phyloP scores from a whole-genome alignment of 2,329 filamentous ascomycete species.

The Colletotrichum agaves region DNA sequence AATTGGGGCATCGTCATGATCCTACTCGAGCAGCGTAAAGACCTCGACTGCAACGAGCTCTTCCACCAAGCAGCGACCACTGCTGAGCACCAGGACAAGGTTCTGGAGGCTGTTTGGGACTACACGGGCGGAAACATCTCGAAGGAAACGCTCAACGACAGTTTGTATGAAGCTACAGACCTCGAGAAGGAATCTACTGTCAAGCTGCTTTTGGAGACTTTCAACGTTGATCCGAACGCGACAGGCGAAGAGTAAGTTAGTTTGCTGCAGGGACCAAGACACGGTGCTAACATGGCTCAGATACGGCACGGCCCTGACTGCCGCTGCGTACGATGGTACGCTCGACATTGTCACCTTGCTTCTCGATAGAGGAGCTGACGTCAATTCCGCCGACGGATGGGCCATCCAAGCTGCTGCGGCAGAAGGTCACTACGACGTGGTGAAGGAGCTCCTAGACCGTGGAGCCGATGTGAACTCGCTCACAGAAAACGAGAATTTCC shows the following conservation, averaged over 20 bases:
- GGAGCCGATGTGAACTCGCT: conserved; percentile 42
- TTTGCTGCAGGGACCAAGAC: not conserved
- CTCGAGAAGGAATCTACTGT: conserved; percentile 51
- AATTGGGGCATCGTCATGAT: conserved; percentile 52
- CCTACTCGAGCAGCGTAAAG: conserved; percentile 47
- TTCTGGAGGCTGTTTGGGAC: conserved; percentile 51
- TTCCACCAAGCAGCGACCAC: conserved; percentile 49
- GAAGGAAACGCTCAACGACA: conserved; percentile 45
- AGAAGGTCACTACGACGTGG: conserved; percentile 48
- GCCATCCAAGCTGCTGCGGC: conserved; percentile 51
- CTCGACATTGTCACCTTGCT: conserved; percentile 30
- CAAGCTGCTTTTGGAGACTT: conserved; percentile 47
- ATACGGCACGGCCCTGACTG: conserved; percentile 51
- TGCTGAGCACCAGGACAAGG: conserved; percentile 48
- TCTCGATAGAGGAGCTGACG: conserved; percentile 30
- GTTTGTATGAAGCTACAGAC: conserved; percentile 53
- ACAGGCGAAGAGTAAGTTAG: conserved; percentile 50
- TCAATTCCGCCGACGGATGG: conserved; percentile 49
- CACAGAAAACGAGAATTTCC: conserved; percentile 32
- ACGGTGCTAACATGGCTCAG: conserved; percentile 38
- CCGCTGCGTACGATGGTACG: conserved; percentile 52
- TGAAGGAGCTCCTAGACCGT: conserved; percentile 47
- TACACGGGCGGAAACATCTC: conserved; percentile 49
- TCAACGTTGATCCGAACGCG: conserved; percentile 50
- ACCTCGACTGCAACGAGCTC: conserved; percentile 48